A percentile compares a stretch with the other conserved stretches of the same genome.
phyloP scores from a whole-genome alignment of 306 rosid genomes.

The Malus fusca region DNA sequence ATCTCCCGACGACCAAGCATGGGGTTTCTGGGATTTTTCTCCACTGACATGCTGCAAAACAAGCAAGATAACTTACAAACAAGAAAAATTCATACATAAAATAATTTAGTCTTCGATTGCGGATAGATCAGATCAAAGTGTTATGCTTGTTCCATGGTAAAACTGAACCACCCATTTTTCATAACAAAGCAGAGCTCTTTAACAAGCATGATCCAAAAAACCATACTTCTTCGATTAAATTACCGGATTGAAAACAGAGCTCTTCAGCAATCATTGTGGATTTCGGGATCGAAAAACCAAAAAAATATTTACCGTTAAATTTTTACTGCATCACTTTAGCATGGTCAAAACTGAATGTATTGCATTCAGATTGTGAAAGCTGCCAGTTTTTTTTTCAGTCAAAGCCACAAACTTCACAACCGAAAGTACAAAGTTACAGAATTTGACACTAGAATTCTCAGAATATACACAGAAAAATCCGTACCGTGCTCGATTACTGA shows the following conservation, averaged over 20 bases:
- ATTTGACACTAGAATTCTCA: background rate
- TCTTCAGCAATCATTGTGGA: background rate
- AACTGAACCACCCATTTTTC: background rate
- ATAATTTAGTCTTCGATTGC: background rate
- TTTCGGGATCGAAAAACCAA: background rate
- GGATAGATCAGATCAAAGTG: background rate
- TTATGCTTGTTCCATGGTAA: background rate
- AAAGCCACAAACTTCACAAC: background rate
- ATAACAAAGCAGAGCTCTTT: background rate
- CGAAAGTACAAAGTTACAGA: background rate
- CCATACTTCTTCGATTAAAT: background rate
- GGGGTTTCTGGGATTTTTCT: slow-evolving; percentile 52
- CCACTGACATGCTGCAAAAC: slow-evolving; percentile 64
- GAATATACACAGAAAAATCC: background rate
- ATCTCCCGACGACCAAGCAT: slow-evolving; percentile 81
- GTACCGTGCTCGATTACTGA: background rate
- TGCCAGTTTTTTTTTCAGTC: background rate
- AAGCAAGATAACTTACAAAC: background rate
- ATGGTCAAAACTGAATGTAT: background rate
- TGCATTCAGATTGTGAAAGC: background rate
- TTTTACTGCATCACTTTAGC: background rate
- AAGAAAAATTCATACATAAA: background rate
- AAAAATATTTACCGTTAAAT: background rate
- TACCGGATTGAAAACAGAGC: background rate
- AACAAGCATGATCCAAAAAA: background rate